Evolutionary conservation across 2,329 filamentous ascomycete genomes (phyloP).

Genomic region (Lachnellula occidentalis): DNA sequence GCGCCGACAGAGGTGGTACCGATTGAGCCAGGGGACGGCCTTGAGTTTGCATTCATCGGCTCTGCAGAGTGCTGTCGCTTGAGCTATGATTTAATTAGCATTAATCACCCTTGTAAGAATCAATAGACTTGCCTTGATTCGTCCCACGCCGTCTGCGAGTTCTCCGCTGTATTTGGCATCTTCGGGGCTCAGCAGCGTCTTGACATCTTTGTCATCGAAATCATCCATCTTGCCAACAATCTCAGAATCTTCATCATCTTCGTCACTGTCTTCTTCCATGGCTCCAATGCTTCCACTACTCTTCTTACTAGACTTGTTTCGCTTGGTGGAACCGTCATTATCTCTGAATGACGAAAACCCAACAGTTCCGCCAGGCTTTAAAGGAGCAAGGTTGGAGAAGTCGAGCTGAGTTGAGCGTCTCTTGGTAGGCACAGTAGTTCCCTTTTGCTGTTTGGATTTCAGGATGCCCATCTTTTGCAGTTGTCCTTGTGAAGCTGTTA

Average conservation of each 20-base stretch:
- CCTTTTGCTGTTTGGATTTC: slow-evolving; percentile 59
- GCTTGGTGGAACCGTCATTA: slow-evolving; percentile 49
- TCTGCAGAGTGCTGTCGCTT: slow-evolving; percentile 77
- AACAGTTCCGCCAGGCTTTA: slow-evolving; percentile 82
- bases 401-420: slow-evolving; percentile 78
- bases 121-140: slow-evolving; percentile 62
- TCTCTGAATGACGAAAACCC: slow-evolving; percentile 89
- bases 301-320: slow-evolving; percentile 57
- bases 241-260: slow-evolving; percentile 65
- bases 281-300: slow-evolving; percentile 53
- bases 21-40: slow-evolving; percentile 43
- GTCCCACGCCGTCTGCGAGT: slow-evolving; percentile 72
- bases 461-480: slow-evolving; percentile 94
- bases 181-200: slow-evolving; percentile 58
- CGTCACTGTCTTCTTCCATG: slow-evolving; percentile 68
- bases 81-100: slow-evolving; percentile 48
- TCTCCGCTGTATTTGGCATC: slow-evolving; percentile 69
- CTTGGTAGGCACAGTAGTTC: slow-evolving; percentile 59
- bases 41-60: slow-evolving; percentile 45
- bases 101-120: background rate
- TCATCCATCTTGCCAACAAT: slow-evolving; percentile 62
- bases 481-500: slow-evolving; percentile 58
- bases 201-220: slow-evolving; percentile 55
- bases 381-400: slow-evolving; percentile 75
- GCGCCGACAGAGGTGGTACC: slow-evolving; percentile 36